Conservation (phyloP, 148 eudicot species). For the Spergularia marina region DNA sequence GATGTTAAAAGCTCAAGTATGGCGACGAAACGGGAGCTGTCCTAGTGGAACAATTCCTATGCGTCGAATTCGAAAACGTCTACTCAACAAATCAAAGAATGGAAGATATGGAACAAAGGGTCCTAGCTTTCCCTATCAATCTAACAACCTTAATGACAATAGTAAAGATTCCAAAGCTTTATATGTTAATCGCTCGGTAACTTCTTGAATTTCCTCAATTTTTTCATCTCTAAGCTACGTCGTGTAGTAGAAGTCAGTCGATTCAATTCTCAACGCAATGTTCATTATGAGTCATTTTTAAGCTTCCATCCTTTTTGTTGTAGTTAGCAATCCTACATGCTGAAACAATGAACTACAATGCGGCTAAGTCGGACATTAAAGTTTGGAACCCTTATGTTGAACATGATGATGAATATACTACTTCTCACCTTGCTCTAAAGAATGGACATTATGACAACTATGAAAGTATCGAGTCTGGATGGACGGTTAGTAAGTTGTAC, state of each 20-base stretch:
- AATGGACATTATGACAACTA: constrained; percentile 19
- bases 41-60: constrained; percentile 31
- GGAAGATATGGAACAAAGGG: constrained; percentile 23
- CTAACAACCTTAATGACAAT: constrained; percentile 12
- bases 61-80: constrained; percentile 4
- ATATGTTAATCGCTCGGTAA: constrained; percentile 26
- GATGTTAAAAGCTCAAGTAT: constrained; percentile 25
- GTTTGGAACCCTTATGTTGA: constrained; percentile 27
- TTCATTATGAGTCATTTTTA: too few species aligned
- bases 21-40: constrained; percentile 32
- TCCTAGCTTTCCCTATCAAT: constrained; percentile 24
- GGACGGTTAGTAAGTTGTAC: constrained; percentile 19
- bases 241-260: too few species aligned
- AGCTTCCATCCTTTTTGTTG: neutral
- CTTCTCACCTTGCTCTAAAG: constrained; percentile 27
- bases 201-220: neutral
- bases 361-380: constrained; percentile 30
- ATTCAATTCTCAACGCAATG: too few species aligned
- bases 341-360: constrained; percentile 23
- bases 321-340: constrained; percentile 19
- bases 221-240: too few species aligned
- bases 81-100: neutral
- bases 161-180: neutral
- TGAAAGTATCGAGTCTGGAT: constrained; percentile 32
- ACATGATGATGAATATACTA: constrained; percentile 32